These are phyloP conservation scores for Lipomyces chichibuensis DNA, from an alignment of 805 yeast species.

Conservation along the genomic window DNA sequence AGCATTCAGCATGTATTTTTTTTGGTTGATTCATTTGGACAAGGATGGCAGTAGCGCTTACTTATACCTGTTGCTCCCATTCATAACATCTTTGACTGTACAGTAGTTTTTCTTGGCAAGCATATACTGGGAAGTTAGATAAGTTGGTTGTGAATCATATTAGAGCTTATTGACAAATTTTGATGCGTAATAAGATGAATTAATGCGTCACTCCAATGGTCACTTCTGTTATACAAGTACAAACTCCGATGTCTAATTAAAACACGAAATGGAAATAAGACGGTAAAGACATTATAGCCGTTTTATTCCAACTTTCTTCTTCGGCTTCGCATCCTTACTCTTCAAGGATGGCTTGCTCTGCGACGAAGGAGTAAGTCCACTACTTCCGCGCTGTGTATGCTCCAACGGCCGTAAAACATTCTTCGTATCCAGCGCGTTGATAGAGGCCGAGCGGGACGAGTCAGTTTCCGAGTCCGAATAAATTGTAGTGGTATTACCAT, in stretches of 20 bases:
- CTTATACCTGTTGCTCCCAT: not conserved
- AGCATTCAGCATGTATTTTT: not conserved
- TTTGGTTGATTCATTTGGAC: not conserved
- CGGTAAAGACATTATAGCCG: conserved; percentile 15
- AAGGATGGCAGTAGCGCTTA: not conserved
- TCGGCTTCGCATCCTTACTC: conserved; percentile 13
- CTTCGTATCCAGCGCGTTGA: conserved; percentile 2
- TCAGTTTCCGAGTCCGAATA: conserved; percentile 6
- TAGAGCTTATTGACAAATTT: not conserved
- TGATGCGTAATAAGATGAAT: not conserved
- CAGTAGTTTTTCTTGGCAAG: not conserved
- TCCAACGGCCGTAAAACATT: conserved; percentile 27
- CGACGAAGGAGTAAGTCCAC: conserved; percentile 8
- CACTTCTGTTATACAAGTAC: not conserved
- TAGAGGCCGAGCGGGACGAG: not conserved
- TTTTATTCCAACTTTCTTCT: conserved; percentile 30
- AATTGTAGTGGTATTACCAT: conserved; percentile 6
- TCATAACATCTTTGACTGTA: not conserved
- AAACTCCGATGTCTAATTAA: not conserved
- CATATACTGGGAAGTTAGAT: not conserved
- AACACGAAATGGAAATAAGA: not conserved
- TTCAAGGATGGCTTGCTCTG: conserved; percentile 5
- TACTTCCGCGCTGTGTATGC: conserved; percentile 23
- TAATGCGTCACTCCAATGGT: conserved; percentile 1
- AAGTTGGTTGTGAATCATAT: not conserved